Percentiles rank a stretch among this genome's conserved stretches.
These are phyloP conservation scores for Phaffia tasmanica DNA, from an alignment of 768 basidiomycete genomes.

Conservation along the genomic window DNA sequence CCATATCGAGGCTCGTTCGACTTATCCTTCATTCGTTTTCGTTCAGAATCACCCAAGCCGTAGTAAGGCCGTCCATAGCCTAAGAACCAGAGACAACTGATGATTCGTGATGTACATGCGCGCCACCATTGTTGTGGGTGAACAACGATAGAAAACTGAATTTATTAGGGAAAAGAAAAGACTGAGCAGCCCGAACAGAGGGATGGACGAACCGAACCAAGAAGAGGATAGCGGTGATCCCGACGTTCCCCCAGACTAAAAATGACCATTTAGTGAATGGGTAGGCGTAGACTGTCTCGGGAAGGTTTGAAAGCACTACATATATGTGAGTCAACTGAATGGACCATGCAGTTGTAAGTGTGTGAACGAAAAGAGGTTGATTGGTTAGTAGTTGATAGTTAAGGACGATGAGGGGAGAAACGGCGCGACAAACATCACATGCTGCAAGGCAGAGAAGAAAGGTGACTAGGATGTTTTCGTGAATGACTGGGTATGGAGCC, in stretches of 20 bases:
- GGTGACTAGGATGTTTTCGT: slow-evolving; percentile 33
- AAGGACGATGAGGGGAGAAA: slow-evolving; percentile 26
- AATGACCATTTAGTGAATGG: slow-evolving; percentile 31
- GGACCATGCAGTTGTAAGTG: slow-evolving; percentile 24
- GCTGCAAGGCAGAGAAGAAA: slow-evolving; percentile 35
- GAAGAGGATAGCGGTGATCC: slow-evolving; percentile 33
- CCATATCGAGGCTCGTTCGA: too few species aligned
- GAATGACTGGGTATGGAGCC: slow-evolving; percentile 23
- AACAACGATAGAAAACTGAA: background rate
- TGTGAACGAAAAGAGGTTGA: slow-evolving; percentile 17
- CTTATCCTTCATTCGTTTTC: too few species aligned
- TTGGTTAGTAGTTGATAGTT: background rate
- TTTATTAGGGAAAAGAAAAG: background rate
- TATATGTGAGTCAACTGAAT: slow-evolving; percentile 26
- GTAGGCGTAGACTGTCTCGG: slow-evolving; percentile 28
- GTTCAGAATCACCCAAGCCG: too few species aligned
- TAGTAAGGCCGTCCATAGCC: too few species aligned
- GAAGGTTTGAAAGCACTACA: slow-evolving; percentile 33
- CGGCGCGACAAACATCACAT: slow-evolving; percentile 30
- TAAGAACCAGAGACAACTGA: too few species aligned
- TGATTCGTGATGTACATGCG: background rate
- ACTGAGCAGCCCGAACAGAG: background rate
- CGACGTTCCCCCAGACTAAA: slow-evolving; percentile 34
- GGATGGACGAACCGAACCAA: slow-evolving; percentile 24
- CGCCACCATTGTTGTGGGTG: background rate